These are phyloP conservation scores for Termitomyces sp. DNA, from an alignment of 768 basidiomycete genomes.

Conservation along the genomic window DNA sequence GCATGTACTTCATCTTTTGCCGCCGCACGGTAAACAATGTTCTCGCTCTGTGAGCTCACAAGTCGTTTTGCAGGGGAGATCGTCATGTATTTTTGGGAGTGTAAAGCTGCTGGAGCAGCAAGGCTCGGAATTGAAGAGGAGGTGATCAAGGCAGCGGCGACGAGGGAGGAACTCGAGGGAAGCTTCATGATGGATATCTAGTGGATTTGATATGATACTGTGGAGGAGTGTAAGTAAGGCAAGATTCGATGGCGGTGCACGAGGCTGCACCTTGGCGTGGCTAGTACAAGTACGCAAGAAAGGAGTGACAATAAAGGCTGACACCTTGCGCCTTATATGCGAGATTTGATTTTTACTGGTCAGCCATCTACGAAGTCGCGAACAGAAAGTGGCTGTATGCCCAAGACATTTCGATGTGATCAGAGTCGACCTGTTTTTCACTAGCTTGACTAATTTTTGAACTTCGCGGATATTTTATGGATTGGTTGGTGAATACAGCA, in stretches of 20 bases:
- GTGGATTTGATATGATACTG: background rate
- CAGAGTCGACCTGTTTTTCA: background rate
- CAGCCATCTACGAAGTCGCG: background rate
- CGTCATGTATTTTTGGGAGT: slow-evolving; percentile 18
- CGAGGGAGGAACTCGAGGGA: slow-evolving; percentile 39
- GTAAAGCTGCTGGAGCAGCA: slow-evolving; percentile 35
- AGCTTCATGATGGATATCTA: slow-evolving; percentile 33
- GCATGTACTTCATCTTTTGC: slow-evolving; percentile 2
- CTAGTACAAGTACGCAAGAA: slow-evolving; percentile 8
- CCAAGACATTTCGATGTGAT: background rate
- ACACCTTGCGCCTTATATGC: slow-evolving; percentile 1
- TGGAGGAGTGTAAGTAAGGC: background rate
- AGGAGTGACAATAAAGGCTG: slow-evolving; percentile 7
- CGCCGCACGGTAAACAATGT: slow-evolving; percentile 4
- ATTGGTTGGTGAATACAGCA: background rate
- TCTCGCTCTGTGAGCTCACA: slow-evolving; percentile 10
- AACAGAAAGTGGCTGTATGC: no score
- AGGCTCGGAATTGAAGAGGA: slow-evolving; percentile 43
- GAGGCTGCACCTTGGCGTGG: background rate
- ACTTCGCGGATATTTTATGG: background rate
- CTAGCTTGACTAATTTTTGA: background rate
- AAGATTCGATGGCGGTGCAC: background rate
- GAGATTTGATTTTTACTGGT: background rate
- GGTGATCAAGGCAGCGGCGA: slow-evolving; percentile 43
- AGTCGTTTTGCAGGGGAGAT: slow-evolving; percentile 18